phyloP scores from a whole-genome alignment of 2,329 filamentous ascomycete species.

The Cercospora zeina region DNA sequence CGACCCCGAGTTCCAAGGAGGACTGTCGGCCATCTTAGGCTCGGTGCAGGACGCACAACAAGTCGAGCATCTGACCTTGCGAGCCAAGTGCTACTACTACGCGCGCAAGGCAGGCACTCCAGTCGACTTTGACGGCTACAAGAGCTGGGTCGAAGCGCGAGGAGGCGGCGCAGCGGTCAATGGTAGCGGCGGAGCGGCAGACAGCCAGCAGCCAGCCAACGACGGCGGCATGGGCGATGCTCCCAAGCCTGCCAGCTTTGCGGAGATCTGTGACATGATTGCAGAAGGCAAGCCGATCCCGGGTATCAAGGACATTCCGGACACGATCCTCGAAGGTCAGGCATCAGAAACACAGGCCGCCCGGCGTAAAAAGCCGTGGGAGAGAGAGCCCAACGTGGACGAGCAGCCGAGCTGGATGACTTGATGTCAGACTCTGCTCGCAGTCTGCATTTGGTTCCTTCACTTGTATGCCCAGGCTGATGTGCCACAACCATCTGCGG shows the following conservation, averaged over 20 bases:
- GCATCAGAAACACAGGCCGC: constrained; percentile 58
- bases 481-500: not conserved
- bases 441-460: not conserved
- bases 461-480: not conserved
- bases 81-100: constrained; percentile 71
- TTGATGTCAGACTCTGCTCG: constrained; percentile 17
- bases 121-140: constrained; percentile 69
- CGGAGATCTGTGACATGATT: constrained; percentile 81
- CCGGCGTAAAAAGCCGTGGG: constrained; percentile 75
- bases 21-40: constrained; percentile 65
- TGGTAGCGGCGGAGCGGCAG: not conserved
- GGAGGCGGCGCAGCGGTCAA: constrained; percentile 7
- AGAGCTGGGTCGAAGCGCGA: constrained; percentile 57
- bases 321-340: constrained; percentile 71
- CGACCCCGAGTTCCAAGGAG: constrained; percentile 68
- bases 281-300: constrained; percentile 79
- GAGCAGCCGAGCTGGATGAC: constrained; percentile 35
- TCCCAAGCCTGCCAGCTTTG: constrained; percentile 78
- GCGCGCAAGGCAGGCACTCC: constrained; percentile 46
- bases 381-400: constrained; percentile 54
- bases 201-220: constrained; percentile 3
- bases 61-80: constrained; percentile 59
- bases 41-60: constrained; percentile 56
- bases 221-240: constrained; percentile 51
- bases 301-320: constrained; percentile 82